Percentiles rank a stretch among this genome's conserved stretches.
These are phyloP conservation scores for Serendipita sp. DNA, from an alignment of 768 basidiomycete genomes.

Conservation along the genomic window DNA sequence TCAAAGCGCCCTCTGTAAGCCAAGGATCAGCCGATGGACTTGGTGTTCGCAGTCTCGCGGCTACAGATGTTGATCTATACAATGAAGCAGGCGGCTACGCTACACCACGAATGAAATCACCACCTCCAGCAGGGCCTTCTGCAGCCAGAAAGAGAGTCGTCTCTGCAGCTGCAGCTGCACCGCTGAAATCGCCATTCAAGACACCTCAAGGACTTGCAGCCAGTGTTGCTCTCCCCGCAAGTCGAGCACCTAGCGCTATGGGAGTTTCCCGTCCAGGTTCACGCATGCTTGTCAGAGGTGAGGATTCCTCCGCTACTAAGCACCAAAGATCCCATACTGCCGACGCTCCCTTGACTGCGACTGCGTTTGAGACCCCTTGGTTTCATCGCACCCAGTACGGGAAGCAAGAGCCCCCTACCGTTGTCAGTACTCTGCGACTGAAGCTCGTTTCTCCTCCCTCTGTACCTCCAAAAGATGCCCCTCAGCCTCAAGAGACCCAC, in stretches of 20 bases:
- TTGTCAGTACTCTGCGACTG: slow-evolving; percentile 4
- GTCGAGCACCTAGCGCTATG: not conserved
- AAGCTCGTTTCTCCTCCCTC: not conserved
- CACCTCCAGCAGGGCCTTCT: not conserved
- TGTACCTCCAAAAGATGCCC: not conserved
- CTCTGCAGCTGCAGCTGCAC: not conserved
- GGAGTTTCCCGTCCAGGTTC: slow-evolving; percentile 2
- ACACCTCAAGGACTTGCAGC: slow-evolving; percentile 3
- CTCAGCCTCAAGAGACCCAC: not conserved
- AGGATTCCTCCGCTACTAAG: not conserved
- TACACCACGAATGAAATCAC: not conserved
- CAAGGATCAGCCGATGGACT: not conserved
- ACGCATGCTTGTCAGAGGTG: slow-evolving; percentile 5
- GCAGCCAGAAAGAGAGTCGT: not conserved
- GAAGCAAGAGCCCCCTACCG: slow-evolving; percentile 4
- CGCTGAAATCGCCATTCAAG: not conserved
- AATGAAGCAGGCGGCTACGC: slow-evolving; percentile 26
- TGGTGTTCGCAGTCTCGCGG: slow-evolving; percentile 33
- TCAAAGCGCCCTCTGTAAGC: not conserved
- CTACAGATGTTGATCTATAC: slow-evolving; percentile 42
- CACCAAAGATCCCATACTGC: not conserved
- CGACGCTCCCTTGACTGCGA: slow-evolving; percentile 6
- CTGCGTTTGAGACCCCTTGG: slow-evolving; percentile 5
- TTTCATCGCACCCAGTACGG: slow-evolving; percentile 3
- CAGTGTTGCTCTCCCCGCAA: not conserved